Evolutionary conservation across 1,284 basidiomycete species (phyloP).

Genomic region (Coriolopsis trogii): DNA sequence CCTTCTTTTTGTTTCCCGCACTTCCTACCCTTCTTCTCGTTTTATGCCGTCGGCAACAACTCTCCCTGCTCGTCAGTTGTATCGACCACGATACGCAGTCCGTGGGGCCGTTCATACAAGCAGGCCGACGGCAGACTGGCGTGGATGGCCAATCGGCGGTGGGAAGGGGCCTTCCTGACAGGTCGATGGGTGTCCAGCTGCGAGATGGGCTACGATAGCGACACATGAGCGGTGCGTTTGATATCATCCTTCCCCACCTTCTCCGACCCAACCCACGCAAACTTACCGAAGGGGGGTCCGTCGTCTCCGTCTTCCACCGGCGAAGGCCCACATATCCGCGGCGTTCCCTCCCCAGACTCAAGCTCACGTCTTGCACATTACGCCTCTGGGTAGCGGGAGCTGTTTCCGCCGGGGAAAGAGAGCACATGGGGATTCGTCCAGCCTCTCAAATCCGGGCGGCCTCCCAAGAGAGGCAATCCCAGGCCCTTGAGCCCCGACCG

Average conservation of each 20-base stretch:
- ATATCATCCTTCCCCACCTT: constrained; percentile 2
- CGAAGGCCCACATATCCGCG: too few species aligned
- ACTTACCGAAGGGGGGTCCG: constrained; percentile 5
- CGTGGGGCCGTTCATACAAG: neutral
- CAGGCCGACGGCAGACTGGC: constrained; percentile 1
- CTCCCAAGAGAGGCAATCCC: neutral
- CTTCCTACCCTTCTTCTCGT: too few species aligned
- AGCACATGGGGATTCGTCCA: neutral
- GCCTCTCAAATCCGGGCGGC: neutral
- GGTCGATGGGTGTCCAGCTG: constrained; percentile 1
- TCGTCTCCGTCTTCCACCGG: constrained; percentile 1
- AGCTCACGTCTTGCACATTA: constrained; percentile 1
- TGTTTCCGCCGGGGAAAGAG: neutral
- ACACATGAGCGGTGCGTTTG: constrained; percentile 12
- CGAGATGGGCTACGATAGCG: constrained; percentile 15
- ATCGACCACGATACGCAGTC: too few species aligned
- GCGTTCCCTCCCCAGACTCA: too few species aligned
- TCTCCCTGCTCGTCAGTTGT: too few species aligned
- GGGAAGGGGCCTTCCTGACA: constrained; percentile 12
- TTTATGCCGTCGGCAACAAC: too few species aligned
- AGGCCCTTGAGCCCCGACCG: neutral
- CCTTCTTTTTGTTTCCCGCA: too few species aligned
- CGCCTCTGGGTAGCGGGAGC: too few species aligned
- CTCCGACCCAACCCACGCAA: too few species aligned
- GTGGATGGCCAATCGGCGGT: constrained; percentile 14